Evolutionary conservation across 495 filamentous ascomycete species (phyloP).

Genomic region (Penicillium maclennaniae): DNA sequence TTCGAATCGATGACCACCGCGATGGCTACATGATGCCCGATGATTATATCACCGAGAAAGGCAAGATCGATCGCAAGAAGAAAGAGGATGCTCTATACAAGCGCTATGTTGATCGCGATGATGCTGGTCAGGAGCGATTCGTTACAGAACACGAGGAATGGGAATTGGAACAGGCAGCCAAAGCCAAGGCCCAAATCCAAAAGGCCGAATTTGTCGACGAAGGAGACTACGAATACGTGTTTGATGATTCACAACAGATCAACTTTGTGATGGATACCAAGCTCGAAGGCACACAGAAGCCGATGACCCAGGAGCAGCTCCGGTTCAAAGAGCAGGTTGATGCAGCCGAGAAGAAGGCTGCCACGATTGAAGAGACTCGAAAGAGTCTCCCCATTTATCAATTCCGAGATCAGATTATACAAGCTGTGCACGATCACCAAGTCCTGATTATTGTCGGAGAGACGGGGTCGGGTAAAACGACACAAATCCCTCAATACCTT

Average conservation of each 20-base stretch:
- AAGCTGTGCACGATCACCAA: conserved; percentile 73
- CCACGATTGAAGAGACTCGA: conserved; percentile 83
- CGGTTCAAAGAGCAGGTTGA: conserved; percentile 75
- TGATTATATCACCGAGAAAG: conserved; percentile 90
- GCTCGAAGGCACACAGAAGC: conserved; percentile 62
- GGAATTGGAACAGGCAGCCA: conserved; percentile 86
- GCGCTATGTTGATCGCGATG: conserved; percentile 85
- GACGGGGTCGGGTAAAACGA: conserved; percentile 86
- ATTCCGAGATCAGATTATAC: conserved; percentile 72
- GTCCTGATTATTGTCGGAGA: conserved; percentile 85
- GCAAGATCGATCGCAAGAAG: conserved; percentile 82
- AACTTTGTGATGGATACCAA: conserved; percentile 77
- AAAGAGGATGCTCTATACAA: conserved; percentile 89
- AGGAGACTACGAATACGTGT: conserved; percentile 90
- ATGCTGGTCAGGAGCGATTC: conserved; percentile 82
- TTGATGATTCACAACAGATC: conserved; percentile 85
- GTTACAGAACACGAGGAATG: conserved; percentile 95
- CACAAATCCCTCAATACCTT: conserved; percentile 84
- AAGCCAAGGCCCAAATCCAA: conserved; percentile 83
- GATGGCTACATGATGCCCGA: conserved; percentile 95
- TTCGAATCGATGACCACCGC: conserved; percentile 83
- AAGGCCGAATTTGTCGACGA: conserved; percentile 71
- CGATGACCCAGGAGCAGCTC: conserved; percentile 72
- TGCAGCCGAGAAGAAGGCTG: conserved; percentile 79
- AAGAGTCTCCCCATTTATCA: conserved; percentile 89